Evolutionary conservation across 192 early-diverging fungal genomes (phyloP).

Genomic region (Linderina pennispora): DNA sequence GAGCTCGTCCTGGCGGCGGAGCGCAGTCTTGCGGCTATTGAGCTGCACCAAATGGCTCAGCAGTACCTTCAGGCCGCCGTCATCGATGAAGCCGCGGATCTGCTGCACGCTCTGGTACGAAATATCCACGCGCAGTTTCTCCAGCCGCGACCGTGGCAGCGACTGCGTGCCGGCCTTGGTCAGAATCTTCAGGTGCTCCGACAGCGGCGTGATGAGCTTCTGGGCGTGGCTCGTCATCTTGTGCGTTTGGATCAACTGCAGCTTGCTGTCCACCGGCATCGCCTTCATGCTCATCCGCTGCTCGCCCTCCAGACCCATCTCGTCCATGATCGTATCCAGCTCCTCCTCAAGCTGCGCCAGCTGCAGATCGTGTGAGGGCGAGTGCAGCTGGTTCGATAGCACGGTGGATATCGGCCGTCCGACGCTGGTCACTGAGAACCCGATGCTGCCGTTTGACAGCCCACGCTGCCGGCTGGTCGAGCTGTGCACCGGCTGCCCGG

Average conservation of each 20-base stretch:
- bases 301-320: slow-evolving; percentile 30
- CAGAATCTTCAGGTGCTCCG: slow-evolving; percentile 39
- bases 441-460: slow-evolving; percentile 10
- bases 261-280: slow-evolving; percentile 34
- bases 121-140: slow-evolving; percentile 38
- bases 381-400: slow-evolving; percentile 3
- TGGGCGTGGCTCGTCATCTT: slow-evolving; percentile 3
- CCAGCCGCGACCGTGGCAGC: slow-evolving; percentile 32
- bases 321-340: slow-evolving; percentile 44
- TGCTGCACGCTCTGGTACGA: slow-evolving; percentile 40
- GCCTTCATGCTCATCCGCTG: slow-evolving; percentile 38
- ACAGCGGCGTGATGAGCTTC: slow-evolving; percentile 13
- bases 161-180: slow-evolving; percentile 33
- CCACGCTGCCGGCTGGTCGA: slow-evolving; percentile 1
- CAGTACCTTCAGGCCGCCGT: slow-evolving; percentile 32
- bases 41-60: slow-evolving; percentile 34
- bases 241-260: slow-evolving; percentile 40
- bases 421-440: slow-evolving; percentile 8
- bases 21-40: slow-evolving; percentile 20
- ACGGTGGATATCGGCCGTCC: slow-evolving; percentile 16
- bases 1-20: slow-evolving; percentile 31
- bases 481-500: not conserved
- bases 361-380: slow-evolving; percentile 23
- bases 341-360: slow-evolving; percentile 40
- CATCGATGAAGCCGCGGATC: slow-evolving; percentile 31